Evolutionary conservation across 495 filamentous ascomycete genomes (phyloP).

Genomic region (Cladorrhinum samala): DNA sequence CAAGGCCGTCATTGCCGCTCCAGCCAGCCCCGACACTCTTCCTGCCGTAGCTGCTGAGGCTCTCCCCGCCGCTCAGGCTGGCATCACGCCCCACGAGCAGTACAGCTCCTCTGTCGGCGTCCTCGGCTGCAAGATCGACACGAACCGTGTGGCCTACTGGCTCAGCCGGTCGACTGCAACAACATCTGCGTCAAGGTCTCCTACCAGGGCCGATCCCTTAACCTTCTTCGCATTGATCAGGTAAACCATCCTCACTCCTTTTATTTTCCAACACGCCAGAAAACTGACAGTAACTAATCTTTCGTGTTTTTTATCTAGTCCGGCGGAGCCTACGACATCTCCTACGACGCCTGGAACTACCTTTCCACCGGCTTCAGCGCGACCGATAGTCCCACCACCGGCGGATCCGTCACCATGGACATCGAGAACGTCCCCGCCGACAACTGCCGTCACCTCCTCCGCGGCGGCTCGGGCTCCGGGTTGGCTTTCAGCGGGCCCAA

Average conservation of each 20-base stretch:
- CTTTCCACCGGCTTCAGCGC: conserved; percentile 35
- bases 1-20: too few relatives aligned
- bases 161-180: conserved; percentile 36
- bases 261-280: too few relatives aligned
- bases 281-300: too few relatives aligned
- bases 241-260: too few relatives aligned
- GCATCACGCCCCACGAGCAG: conserved; percentile 37
- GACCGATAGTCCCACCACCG: conserved; percentile 21
- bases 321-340: conserved; percentile 37
- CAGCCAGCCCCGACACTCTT: too few relatives aligned
- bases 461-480: conserved; percentile 22
- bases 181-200: conserved; percentile 37
- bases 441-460: conserved; percentile 28
- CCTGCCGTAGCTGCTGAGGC: too few relatives aligned
- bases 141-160: conserved; percentile 40
- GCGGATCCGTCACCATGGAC: conserved; percentile 32
- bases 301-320: too few relatives aligned
- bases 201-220: conserved; percentile 30
- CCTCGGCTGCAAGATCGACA: conserved; percentile 41
- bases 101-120: conserved; percentile 40
- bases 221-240: conserved; percentile 37
- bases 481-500: conserved; percentile 38
- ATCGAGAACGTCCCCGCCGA: conserved; percentile 28
- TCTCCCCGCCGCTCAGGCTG: conserved; percentile 9
- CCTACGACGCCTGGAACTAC: conserved; percentile 40